phyloP scores from a whole-genome alignment of 345 rosid species.

The Salix koriyanagi region DNA sequence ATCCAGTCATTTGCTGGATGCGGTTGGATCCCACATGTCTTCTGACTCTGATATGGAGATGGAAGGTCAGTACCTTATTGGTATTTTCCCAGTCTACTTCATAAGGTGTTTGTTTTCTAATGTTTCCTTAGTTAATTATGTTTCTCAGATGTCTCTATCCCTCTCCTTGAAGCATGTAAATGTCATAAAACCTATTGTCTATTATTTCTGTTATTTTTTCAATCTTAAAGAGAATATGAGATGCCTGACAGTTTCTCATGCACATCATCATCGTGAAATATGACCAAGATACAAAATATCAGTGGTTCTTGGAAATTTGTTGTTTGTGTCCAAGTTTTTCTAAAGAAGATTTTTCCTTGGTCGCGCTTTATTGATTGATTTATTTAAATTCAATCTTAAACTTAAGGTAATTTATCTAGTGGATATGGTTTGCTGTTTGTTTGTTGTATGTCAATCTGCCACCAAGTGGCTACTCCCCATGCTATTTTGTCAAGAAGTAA shows the following conservation, averaged over 20 bases:
- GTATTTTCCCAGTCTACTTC: background rate
- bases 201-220: background rate
- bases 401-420: background rate
- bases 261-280: background rate
- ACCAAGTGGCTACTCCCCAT: background rate
- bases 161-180: background rate
- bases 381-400: background rate
- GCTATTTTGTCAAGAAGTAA: background rate
- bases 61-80: slow-evolving; percentile 54
- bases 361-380: background rate
- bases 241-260: background rate
- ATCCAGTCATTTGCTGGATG: slow-evolving; percentile 5
- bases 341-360: background rate
- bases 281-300: background rate
- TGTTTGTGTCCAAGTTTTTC: background rate
- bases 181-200: background rate
- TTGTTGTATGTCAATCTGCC: background rate
- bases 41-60: slow-evolving; percentile 80
- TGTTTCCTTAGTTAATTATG: background rate
- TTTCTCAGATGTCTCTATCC: background rate
- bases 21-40: slow-evolving; percentile 24
- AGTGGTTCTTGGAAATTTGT: background rate
- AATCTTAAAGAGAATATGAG: background rate
- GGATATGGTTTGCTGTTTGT: background rate
- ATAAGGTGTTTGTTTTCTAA: background rate